These are phyloP conservation scores for Vanrija humicola DNA, from an alignment of 1,284 basidiomycete genomes.

Conservation along the genomic window DNA sequence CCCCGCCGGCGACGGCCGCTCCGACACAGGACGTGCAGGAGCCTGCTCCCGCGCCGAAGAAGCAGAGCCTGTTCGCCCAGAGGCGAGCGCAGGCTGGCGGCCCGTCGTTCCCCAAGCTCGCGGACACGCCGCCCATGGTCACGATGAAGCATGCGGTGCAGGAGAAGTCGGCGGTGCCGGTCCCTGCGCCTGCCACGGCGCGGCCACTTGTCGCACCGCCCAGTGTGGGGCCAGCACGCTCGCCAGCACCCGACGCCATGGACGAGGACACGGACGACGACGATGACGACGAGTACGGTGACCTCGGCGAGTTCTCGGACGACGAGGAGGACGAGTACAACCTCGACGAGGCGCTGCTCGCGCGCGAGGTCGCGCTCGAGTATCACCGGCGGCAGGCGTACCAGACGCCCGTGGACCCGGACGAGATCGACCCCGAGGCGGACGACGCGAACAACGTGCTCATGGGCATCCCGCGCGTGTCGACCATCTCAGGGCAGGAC, in stretches of 20 bases:
- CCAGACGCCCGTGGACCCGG: conserved; percentile 14
- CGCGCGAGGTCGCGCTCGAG: conserved; percentile 41
- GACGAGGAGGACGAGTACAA: conserved; percentile 45
- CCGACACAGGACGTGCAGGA: not conserved
- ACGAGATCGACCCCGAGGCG: conserved; percentile 22
- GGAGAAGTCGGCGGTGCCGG: conserved; percentile 14
- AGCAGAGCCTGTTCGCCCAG: conserved; percentile 35
- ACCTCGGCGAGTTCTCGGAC: conserved; percentile 29
- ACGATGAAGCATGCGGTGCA: conserved; percentile 30
- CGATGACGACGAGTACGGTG: conserved; percentile 31
- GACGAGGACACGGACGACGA: conserved; percentile 19
- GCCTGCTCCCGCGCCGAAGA: conserved; percentile 15
- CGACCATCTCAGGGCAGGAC: conserved; percentile 17
- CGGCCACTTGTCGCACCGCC: not conserved
- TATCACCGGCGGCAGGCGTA: conserved; percentile 36
- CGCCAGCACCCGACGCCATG: conserved; percentile 1
- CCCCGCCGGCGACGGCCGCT: not conserved
- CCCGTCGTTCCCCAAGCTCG: conserved; percentile 18
- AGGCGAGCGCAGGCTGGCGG: conserved; percentile 6
- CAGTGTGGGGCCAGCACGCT: not conserved
- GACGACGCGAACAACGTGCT: conserved; percentile 19
- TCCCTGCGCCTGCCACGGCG: not conserved
- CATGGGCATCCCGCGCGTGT: conserved; percentile 33
- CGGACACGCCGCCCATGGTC: conserved; percentile 24
- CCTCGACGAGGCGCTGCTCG: conserved; percentile 41